Conservation (phyloP, 1,139 yeast genomes). For the Yamadazyma songkhlaensis region DNA sequence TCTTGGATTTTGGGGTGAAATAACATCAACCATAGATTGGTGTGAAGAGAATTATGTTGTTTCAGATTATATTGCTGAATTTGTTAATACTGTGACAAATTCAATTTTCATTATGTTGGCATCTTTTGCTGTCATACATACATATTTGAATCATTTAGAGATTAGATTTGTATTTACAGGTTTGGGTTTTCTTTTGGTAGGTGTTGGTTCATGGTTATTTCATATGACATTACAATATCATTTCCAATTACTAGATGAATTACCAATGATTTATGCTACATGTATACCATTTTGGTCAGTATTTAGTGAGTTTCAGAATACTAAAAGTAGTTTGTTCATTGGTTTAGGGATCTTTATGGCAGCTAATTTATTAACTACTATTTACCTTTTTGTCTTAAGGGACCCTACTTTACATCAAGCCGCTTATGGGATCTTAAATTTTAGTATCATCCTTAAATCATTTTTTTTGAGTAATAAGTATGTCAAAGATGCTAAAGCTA, state of each 20-base stretch:
- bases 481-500: constrained; percentile 49
- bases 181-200: constrained; percentile 81
- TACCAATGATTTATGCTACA: constrained; percentile 98
- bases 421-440: constrained; percentile 66
- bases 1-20: constrained; percentile 48
- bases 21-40: constrained; percentile 85
- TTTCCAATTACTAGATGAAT: constrained; percentile 87
- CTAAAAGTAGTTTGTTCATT: constrained; percentile 40
- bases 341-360: constrained; percentile 54
- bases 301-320: constrained; percentile 59
- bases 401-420: constrained; percentile 89
- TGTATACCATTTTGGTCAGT: constrained; percentile 93
- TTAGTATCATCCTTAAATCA: constrained; percentile 58
- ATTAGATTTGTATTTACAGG: constrained; percentile 67
- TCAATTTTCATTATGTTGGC: constrained; percentile 68
- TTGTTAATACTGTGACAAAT: constrained; percentile 78
- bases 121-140: constrained; percentile 59
- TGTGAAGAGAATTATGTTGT: constrained; percentile 94
- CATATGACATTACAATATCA: constrained; percentile 92
- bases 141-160: constrained; percentile 61
- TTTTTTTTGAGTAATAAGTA: constrained; percentile 46
- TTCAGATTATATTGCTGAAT: constrained; percentile 83
- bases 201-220: constrained; percentile 90
- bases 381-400: constrained; percentile 57
- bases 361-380: constrained; percentile 54